Percentiles rank a stretch among this genome's conserved stretches.
Conservation (phyloP, 331 rosid genomes). For the Spiraea crenata region DNA sequence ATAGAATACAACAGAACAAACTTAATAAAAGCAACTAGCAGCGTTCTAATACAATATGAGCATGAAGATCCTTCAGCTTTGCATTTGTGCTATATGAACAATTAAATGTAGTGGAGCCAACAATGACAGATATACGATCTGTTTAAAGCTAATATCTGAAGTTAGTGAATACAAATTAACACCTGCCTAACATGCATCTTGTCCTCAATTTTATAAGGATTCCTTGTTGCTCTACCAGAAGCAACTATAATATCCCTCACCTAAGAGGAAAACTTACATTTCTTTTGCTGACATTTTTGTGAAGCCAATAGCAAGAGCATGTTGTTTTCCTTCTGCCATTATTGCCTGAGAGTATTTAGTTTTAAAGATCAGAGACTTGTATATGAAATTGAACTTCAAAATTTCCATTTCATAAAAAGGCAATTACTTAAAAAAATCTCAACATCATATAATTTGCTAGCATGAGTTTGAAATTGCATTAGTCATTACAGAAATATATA, state of each 20-base stretch:
- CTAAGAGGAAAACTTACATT: constrained; percentile 54
- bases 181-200: neutral
- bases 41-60: neutral
- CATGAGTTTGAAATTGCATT: constrained; percentile 1
- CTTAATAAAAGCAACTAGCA: neutral
- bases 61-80: neutral
- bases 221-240: neutral
- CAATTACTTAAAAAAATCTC: neutral
- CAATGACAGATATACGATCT: neutral
- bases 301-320: constrained; percentile 98
- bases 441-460: neutral
- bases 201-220: neutral
- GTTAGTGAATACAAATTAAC: neutral
- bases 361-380: constrained; percentile 28
- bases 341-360: constrained; percentile 64
- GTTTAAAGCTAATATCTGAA: neutral
- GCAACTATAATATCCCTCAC: neutral
- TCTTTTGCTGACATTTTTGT: constrained; percentile 98
- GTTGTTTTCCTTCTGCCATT: constrained; percentile 99
- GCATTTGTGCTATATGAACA: neutral
- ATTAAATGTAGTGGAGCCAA: neutral
- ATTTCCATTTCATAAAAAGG: neutral
- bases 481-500: neutral
- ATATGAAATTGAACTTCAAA: constrained; percentile 13
- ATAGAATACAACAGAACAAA: neutral